Conservation (phyloP, 2,329 filamentous ascomycete species). For the Aspergillus pseudotamarii region DNA sequence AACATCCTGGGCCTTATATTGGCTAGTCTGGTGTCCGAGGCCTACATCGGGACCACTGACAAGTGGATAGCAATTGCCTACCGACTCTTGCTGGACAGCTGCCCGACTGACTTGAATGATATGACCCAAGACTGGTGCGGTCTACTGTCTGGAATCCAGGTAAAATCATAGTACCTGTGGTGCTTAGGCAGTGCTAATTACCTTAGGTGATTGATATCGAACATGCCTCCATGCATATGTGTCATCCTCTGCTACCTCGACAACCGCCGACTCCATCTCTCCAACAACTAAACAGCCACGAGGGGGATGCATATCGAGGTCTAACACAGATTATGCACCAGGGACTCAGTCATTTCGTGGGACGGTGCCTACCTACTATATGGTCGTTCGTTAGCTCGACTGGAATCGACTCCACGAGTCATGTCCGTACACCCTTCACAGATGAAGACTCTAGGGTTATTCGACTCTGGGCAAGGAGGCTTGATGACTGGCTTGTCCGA, state of each 20-base stretch:
- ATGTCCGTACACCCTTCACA: constrained; percentile 26
- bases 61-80: constrained; percentile 36
- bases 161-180: constrained; percentile 4
- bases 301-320: constrained; percentile 30
- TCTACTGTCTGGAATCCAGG: constrained; percentile 31
- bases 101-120: constrained; percentile 17
- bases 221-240: constrained; percentile 37
- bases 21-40: constrained; percentile 35
- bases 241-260: constrained; percentile 29
- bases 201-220: constrained; percentile 32
- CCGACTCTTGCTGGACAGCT: constrained; percentile 31
- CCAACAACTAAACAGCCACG: constrained; percentile 22
- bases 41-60: constrained; percentile 29
- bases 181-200: not conserved
- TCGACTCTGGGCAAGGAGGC: constrained; percentile 29
- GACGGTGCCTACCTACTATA: constrained; percentile 31
- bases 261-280: constrained; percentile 26
- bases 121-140: constrained; percentile 26
- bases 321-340: constrained; percentile 35
- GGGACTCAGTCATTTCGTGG: constrained; percentile 34
- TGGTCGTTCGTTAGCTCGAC: constrained; percentile 31
- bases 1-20: constrained; percentile 34
- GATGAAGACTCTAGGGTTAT: constrained; percentile 32
- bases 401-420: constrained; percentile 12
- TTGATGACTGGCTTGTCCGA: constrained; percentile 33